Evolutionary conservation across 2,329 filamentous ascomycete species (phyloP).

Genomic region (Botrytis fabae): DNA sequence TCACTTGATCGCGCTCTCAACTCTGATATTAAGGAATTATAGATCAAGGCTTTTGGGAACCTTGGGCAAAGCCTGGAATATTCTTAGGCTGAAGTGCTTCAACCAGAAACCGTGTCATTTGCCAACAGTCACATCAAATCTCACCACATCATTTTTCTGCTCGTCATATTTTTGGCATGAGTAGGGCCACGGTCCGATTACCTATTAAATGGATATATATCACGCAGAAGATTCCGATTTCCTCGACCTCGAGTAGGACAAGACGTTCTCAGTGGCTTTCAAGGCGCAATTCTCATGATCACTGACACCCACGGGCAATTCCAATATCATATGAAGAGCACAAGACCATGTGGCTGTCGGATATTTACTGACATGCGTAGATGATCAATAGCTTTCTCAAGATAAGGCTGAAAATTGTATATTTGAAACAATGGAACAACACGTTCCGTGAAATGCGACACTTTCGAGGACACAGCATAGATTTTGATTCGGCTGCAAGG

Average conservation of each 20-base stretch:
- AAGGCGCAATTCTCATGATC: conserved; percentile 1
- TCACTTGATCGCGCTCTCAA: background rate
- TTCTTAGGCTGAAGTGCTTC: conserved; percentile 1
- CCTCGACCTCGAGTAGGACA: background rate
- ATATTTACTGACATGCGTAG: background rate
- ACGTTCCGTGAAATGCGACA: background rate
- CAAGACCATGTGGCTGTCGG: conserved; percentile 4
- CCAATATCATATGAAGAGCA: background rate
- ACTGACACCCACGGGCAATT: background rate
- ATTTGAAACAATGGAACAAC: conserved; percentile 2
- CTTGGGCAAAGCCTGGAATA: background rate
- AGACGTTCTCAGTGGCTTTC: background rate
- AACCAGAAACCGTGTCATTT: conserved; percentile 13
- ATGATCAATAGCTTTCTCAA: background rate
- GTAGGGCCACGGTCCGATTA: conserved; percentile 14
- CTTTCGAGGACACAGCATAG: background rate
- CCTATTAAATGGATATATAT: conserved; percentile 4
- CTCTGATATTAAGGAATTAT: background rate
- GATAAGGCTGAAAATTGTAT: background rate
- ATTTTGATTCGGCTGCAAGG: background rate
- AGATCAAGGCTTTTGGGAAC: background rate
- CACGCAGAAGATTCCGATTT: background rate
- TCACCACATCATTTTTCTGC: conserved; percentile 9
- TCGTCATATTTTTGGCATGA: background rate
- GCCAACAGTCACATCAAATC: conserved; percentile 9